phyloP scores from a whole-genome alignment of 805 yeast species.

The Metschnikowia chrysomelidarum region DNA sequence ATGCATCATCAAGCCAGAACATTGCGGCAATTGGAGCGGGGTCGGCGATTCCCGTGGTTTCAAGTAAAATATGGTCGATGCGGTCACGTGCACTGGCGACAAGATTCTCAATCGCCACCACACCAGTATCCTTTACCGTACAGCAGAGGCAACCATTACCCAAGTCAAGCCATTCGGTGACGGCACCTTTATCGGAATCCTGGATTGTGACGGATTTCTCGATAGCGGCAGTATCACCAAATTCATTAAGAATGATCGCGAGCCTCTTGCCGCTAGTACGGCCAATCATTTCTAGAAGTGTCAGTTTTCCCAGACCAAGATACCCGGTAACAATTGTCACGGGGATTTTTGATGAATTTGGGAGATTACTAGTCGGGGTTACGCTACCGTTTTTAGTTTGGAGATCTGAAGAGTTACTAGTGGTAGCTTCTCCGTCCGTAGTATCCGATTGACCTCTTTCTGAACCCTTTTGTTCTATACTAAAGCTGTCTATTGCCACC shows the following conservation, averaged over 20 bases:
- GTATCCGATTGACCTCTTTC: too few species aligned
- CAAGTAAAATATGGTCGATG: conserved; percentile 88
- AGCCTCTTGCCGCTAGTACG: conserved; percentile 65
- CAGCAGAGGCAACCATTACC: conserved; percentile 98
- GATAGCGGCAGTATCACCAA: conserved; percentile 86
- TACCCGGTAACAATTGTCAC: conserved; percentile 93
- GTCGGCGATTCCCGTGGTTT: conserved; percentile 95
- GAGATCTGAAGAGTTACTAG: too few species aligned
- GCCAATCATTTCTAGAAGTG: conserved; percentile 75
- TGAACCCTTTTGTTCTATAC: too few species aligned
- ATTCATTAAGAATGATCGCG: conserved; percentile 90
- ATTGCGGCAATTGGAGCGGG: conserved; percentile 96
- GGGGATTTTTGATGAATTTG: conserved; percentile 63
- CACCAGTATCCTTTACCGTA: conserved; percentile 93
- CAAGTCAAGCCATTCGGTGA: conserved; percentile 92
- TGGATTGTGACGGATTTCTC: conserved; percentile 80
- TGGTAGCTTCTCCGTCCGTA: too few species aligned
- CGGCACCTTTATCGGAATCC: conserved; percentile 40
- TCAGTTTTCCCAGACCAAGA: conserved; percentile 91
- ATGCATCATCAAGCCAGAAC: conserved; percentile 96
- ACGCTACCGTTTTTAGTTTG: too few species aligned
- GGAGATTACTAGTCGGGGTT: too few species aligned
- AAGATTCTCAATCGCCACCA: conserved; percentile 86
- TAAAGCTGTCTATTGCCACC: too few species aligned
- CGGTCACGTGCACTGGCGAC: conserved; percentile 66